A percentile compares a stretch with the other conserved stretches of the same genome.
Conservation (phyloP, 192 early-diverging fungal genomes). For the Entomortierella lignicola region DNA sequence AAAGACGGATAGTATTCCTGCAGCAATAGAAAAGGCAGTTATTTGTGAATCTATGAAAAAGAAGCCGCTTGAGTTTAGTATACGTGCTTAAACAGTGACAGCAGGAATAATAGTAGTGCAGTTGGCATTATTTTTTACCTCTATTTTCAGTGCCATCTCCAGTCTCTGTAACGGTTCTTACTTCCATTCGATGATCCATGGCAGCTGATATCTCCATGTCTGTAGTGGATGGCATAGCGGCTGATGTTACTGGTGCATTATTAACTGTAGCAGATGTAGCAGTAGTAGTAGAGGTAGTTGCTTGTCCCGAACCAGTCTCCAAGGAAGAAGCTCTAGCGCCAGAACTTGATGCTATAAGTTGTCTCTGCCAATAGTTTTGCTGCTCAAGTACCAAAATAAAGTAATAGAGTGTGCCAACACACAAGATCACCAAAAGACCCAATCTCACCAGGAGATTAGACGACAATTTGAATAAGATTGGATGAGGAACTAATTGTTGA, state of each 20-base stretch:
- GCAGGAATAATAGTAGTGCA: not conserved
- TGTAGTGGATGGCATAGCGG: no score
- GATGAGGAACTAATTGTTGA: conserved; percentile 12
- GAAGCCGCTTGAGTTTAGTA: no score
- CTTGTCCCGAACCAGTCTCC: not conserved
- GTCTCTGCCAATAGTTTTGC: conserved; percentile 1
- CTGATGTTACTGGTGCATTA: not conserved
- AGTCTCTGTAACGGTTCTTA: no score
- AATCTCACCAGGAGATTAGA: conserved; percentile 33
- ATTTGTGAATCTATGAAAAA: no score
- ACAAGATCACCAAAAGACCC: conserved; percentile 17
- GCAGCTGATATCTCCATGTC: no score
- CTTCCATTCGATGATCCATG: no score
- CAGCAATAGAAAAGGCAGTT: no score
- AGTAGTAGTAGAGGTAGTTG: not conserved
- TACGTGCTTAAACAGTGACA: not conserved
- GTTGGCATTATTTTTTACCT: no score
- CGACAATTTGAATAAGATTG: conserved; percentile 13
- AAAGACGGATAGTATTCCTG: no score
- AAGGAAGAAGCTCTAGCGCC: not conserved
- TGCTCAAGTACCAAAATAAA: conserved; percentile 44
- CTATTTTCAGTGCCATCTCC: no score
- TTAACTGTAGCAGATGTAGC: not conserved
- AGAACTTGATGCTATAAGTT: not conserved
- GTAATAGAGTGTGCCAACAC: conserved; percentile 39